These are phyloP conservation scores for Paramecium sexaurelia DNA, from an alignment of 73 alveolate genomes.

Conservation along the genomic window DNA sequence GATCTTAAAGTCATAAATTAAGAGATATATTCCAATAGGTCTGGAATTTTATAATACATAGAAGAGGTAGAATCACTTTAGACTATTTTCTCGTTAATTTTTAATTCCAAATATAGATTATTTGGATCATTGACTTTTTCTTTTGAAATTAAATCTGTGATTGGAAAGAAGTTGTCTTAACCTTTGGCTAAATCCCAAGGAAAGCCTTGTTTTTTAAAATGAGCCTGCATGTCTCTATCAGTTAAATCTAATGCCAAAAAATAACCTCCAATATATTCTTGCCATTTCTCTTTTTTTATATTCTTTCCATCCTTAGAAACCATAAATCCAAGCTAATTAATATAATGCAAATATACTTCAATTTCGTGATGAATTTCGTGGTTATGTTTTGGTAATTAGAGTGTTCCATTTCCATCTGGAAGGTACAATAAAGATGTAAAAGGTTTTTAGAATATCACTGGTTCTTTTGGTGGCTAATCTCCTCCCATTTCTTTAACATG, in stretches of 20 bases:
- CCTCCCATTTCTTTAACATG: slow-evolving; percentile 86
- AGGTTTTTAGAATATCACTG: slow-evolving; percentile 79
- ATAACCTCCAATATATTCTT: slow-evolving; percentile 82
- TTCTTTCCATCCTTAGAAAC: slow-evolving; percentile 73
- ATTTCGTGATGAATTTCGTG: slow-evolving; percentile 87
- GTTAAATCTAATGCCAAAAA: slow-evolving; percentile 85
- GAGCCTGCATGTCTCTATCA: slow-evolving; percentile 76
- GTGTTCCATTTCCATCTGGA: neutral
- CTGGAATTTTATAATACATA: slow-evolving; percentile 77
- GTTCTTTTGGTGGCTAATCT: slow-evolving; percentile 77
- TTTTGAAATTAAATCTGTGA: slow-evolving; percentile 67
- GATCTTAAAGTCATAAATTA: slow-evolving; percentile 76
- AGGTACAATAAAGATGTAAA: slow-evolving; percentile 51
- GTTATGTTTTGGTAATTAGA: slow-evolving; percentile 9
- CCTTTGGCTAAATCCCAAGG: slow-evolving; percentile 88
- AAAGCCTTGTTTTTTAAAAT: slow-evolving; percentile 74
- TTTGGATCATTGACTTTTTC: slow-evolving; percentile 76
- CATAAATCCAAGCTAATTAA: slow-evolving; percentile 77
- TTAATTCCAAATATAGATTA: slow-evolving; percentile 68
- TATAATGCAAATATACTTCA: slow-evolving; percentile 63
- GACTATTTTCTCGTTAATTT: slow-evolving; percentile 66
- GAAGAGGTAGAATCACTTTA: slow-evolving; percentile 71
- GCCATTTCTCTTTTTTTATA: slow-evolving; percentile 71
- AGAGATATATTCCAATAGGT: slow-evolving; percentile 68
- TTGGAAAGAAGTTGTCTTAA: slow-evolving; percentile 83